Evolutionary conservation across 257 asterid genomes (phyloP).

Genomic region (Solanum clarkiae): DNA sequence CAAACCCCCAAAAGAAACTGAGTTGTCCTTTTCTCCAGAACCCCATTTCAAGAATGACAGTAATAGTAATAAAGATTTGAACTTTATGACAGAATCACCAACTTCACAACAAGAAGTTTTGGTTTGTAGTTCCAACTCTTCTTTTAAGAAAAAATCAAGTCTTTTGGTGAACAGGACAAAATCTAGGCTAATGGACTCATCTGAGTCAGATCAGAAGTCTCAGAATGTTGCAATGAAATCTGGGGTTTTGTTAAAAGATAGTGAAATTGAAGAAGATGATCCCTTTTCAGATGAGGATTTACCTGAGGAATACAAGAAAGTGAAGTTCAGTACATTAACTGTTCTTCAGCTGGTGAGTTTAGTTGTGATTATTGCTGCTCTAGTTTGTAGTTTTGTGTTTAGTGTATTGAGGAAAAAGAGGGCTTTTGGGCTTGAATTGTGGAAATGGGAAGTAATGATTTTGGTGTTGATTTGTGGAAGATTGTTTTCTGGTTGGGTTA

Average conservation of each 20-base stretch:
- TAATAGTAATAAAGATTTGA: slow-evolving; percentile 15
- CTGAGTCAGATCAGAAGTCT: slow-evolving; percentile 28
- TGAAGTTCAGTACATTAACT: slow-evolving; percentile 42
- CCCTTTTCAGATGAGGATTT: slow-evolving; percentile 75
- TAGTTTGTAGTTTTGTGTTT: slow-evolving; percentile 39
- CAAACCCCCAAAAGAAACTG: neutral
- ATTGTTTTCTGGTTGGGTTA: slow-evolving; percentile 70
- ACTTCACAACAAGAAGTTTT: slow-evolving; percentile 34
- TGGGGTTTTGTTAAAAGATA: slow-evolving; percentile 30
- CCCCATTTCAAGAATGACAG: slow-evolving; percentile 1
- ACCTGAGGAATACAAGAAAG: slow-evolving; percentile 56
- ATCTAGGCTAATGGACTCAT: slow-evolving; percentile 58
- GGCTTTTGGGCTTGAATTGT: slow-evolving; percentile 30
- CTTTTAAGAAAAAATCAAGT: slow-evolving; percentile 44
- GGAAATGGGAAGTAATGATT: slow-evolving; percentile 85
- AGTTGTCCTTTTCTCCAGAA: neutral
- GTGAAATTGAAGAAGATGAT: slow-evolving; percentile 73
- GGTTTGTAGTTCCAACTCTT: slow-evolving; percentile 40
- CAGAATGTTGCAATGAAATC: slow-evolving; percentile 23
- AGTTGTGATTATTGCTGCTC: slow-evolving; percentile 35
- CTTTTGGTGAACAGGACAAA: slow-evolving; percentile 30
- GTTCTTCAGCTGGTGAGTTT: slow-evolving; percentile 48
- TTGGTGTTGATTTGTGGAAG: slow-evolving; percentile 72
- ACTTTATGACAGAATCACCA: slow-evolving; percentile 29
- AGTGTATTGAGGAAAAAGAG: slow-evolving; percentile 6